These are phyloP conservation scores for Pinus albicaulis DNA, from an alignment of 75 land plant species.

Conservation along the genomic window DNA sequence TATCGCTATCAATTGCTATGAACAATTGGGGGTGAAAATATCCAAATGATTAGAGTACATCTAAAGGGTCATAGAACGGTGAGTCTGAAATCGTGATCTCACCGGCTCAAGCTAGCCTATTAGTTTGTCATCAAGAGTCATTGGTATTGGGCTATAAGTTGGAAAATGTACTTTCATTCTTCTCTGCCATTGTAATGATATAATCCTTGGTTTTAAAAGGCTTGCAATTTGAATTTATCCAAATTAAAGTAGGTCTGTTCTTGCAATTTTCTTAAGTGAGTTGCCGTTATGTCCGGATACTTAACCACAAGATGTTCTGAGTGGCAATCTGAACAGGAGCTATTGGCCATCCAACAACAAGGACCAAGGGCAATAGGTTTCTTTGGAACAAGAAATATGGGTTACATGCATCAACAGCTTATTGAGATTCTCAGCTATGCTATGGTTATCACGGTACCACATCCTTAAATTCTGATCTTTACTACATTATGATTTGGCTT, in stretches of 20 bases:
- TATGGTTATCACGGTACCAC: constrained; percentile 92
- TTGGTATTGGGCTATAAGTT: background rate
- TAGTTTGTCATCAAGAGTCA: background rate
- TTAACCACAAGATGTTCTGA: background rate
- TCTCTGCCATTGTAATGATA: background rate
- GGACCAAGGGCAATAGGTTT: constrained; percentile 96
- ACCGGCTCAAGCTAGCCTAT: background rate
- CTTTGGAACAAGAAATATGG: constrained; percentile 98
- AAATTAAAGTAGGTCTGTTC: background rate
- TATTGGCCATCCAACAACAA: constrained; percentile 95
- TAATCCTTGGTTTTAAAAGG: background rate
- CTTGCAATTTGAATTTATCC: background rate
- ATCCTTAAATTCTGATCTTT: background rate
- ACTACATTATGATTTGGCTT: background rate
- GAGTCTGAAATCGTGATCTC: background rate
- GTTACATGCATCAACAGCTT: constrained; percentile 97
- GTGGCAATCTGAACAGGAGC: constrained; percentile 49
- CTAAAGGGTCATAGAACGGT: no score
- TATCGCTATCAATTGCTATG: no score
- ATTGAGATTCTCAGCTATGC: constrained; percentile 99
- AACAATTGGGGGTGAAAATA: no score
- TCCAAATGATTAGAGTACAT: no score
- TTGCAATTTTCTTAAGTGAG: background rate
- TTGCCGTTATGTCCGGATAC: background rate
- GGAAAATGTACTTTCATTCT: background rate